Percentiles rank a stretch among this genome's conserved stretches.
These are phyloP conservation scores for Xylaria longipes DNA, from an alignment of 495 filamentous ascomycete species.

Conservation along the genomic window DNA sequence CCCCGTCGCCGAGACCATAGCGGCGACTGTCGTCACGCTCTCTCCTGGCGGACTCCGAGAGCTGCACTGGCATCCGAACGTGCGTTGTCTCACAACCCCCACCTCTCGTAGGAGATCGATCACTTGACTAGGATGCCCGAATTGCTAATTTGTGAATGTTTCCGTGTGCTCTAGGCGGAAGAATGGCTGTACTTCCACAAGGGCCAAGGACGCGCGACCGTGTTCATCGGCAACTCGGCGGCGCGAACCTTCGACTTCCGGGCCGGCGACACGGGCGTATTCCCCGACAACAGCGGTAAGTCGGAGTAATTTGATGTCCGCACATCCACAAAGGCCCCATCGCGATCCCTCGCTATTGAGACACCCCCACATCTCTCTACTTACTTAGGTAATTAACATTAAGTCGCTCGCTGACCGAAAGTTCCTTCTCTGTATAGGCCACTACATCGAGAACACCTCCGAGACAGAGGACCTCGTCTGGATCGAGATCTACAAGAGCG, in stretches of 20 bases:
- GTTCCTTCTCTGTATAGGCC: conserved; percentile 31
- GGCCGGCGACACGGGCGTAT: conserved; percentile 68
- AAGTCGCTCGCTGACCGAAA: no score
- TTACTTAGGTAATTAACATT: no score
- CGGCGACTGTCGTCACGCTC: conserved; percentile 64
- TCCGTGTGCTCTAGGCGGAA: conserved; percentile 51
- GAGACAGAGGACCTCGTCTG: conserved; percentile 65
- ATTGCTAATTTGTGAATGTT: conserved; percentile 25
- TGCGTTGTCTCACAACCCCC: background rate
- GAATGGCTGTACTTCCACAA: conserved; percentile 73
- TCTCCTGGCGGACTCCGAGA: conserved; percentile 66
- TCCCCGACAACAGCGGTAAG: conserved; percentile 66
- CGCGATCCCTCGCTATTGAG: no score
- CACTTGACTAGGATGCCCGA: background rate
- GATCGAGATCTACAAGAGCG: conserved; percentile 71
- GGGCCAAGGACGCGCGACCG: conserved; percentile 63
- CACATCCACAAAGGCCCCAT: background rate
- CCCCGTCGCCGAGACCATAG: conserved; percentile 64
- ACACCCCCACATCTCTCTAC: no score
- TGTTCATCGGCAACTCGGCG: conserved; percentile 64
- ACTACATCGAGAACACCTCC: conserved; percentile 72
- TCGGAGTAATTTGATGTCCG: background rate
- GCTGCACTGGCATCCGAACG: conserved; percentile 74
- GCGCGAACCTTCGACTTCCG: conserved; percentile 69
- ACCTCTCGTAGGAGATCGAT: no score